Evolutionary conservation across 163 green algal species (phyloP).

Genomic region (Chlorella variabilis): DNA sequence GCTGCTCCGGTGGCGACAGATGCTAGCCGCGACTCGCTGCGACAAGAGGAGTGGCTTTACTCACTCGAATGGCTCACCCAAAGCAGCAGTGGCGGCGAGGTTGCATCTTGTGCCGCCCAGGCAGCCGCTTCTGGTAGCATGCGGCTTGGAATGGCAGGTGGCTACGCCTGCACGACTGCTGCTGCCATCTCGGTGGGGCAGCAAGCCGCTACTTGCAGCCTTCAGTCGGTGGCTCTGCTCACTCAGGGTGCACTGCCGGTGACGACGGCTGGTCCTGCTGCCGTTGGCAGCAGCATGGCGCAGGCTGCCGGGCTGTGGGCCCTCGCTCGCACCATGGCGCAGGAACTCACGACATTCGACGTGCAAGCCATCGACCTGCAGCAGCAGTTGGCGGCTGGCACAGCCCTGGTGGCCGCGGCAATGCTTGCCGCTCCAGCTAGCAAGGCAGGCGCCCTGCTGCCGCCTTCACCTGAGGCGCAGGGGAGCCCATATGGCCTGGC

Average conservation of each 20-base stretch:
- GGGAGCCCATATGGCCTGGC: constrained; percentile 34
- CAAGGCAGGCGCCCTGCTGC: neutral
- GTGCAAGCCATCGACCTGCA: constrained; percentile 20
- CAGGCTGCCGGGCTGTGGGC: constrained; percentile 30
- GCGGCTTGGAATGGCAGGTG: neutral
- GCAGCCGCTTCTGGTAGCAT: neutral
- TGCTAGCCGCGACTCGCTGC: neutral
- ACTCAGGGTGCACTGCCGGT: constrained; percentile 3
- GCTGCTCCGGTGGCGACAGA: neutral
- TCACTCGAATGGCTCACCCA: constrained; percentile 27
- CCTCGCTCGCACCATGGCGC: constrained; percentile 22
- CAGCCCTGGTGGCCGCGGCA: neutral
- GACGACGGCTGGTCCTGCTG: neutral
- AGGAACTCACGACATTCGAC: constrained; percentile 8
- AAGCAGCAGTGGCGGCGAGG: neutral
- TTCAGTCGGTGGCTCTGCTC: constrained; percentile 9
- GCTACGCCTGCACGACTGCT: neutral
- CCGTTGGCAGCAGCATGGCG: too few relatives aligned
- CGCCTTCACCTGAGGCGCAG: neutral
- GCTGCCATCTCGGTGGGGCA: constrained; percentile 33
- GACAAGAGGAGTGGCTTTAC: constrained; percentile 34
- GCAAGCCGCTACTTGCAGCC: neutral
- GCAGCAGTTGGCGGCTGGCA: neutral
- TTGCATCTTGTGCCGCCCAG: neutral
- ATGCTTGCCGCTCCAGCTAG: neutral